Conservation (phyloP, 768 basidiomycete species). For the Pleurotus pulmonarius region DNA sequence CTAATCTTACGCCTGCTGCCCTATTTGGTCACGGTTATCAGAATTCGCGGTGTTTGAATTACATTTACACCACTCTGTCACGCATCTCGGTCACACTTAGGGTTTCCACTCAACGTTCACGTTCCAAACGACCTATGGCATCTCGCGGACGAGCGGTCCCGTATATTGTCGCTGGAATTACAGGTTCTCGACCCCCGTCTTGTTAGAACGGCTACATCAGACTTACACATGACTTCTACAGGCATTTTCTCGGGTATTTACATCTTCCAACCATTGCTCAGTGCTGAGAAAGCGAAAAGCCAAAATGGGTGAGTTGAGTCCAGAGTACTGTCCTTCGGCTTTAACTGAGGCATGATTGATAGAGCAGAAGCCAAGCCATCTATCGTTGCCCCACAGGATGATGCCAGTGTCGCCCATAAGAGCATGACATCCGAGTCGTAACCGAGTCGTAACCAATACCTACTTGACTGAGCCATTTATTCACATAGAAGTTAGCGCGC, state of each 20-base stretch:
- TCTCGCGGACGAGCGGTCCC: constrained; percentile 42
- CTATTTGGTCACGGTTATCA: constrained; percentile 1
- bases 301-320: constrained; percentile 16
- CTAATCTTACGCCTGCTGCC: not conserved
- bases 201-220: not conserved
- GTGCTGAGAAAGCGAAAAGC: constrained; percentile 13
- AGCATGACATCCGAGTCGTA: not conserved
- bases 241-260: constrained; percentile 63
- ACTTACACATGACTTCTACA: constrained; percentile 18
- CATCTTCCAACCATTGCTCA: constrained; percentile 55
- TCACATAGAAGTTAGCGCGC: not conserved
- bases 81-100: not conserved
- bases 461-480: no score
- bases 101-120: constrained; percentile 3
- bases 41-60: constrained; percentile 18
- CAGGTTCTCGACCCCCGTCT: constrained; percentile 36
- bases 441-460: no score
- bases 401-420: not conserved
- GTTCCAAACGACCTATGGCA: constrained; percentile 13
- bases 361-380: constrained; percentile 4
- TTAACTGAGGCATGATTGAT: constrained; percentile 8
- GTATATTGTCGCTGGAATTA: constrained; percentile 49
- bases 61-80: constrained; percentile 8
- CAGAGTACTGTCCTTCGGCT: constrained; percentile 7
- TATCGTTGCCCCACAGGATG: not conserved